Base-by-base conservation (phyloP, 345 rosid genomes). In the Corymbia maculata region DNA sequence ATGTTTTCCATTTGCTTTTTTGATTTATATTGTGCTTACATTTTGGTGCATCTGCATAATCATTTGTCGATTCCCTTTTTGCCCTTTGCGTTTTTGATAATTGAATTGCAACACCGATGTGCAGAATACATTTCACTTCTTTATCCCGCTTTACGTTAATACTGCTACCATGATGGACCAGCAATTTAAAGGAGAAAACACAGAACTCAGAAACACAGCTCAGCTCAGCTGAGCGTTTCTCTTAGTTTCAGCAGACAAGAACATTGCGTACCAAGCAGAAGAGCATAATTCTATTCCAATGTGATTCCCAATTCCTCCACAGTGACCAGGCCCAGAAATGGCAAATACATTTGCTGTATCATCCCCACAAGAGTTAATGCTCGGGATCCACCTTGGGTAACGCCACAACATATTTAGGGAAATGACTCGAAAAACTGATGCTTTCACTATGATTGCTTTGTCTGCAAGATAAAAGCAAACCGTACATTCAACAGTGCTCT, bases 381-480 rank as follows among this genome's bases (percentile, higher is more conserved):
- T n/a, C 4, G 14, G 84, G 84, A 75, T 42, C 49, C 28, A 75
- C 28, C 28, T 21, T 10, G 49, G 82, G 84, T 28, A 75, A 75
- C 28, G 15, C 26, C 8, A 3, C 14, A 11, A 42, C 84, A 42
- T 75, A 19, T 75, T 42, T 11, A 1, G 84, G 84, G 49, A 75
- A 75, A 75, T 75, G 84, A 75, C 84, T 52, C n/a, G 51, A 86
- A 53, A 70, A 61, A 64, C 88, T 42, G 70, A 24, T 66, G 45
- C 85, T 92, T 42, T 21, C 28, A 42, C 84, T 75, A 90, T 68
- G 70, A n/a, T 88, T 89, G 92, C 90, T 93, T 93, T 86, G 90
- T 86, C 96, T 94, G 94, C 94, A 91, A 16, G 50, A 45, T 85
- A 89, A 59, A 86, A 85, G 82, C 86, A 91, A 16, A 64, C 49